Evolutionary conservation across 257 asterid genomes (phyloP).

Genomic region (Scutellaria galericulata): DNA sequence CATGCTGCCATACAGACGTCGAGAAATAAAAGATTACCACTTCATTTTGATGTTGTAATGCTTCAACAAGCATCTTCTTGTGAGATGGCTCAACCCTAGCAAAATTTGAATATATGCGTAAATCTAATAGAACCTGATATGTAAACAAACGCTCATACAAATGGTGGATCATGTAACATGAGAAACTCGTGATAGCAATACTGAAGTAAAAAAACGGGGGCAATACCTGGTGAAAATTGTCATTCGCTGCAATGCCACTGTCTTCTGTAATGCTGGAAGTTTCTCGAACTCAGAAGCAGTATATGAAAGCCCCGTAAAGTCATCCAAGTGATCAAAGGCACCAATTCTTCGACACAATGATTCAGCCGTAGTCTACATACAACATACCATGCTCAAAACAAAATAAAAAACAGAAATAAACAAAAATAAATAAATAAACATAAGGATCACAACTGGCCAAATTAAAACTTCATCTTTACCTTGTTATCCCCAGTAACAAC

Average conservation of each 20-base stretch:
- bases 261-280: conserved; percentile 86
- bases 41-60: conserved; percentile 94
- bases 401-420: conserved; percentile 16
- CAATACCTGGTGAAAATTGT: conserved; percentile 78
- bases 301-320: conserved; percentile 81
- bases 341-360: conserved; percentile 90
- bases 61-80: conserved; percentile 98
- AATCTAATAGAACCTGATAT: conserved; percentile 28
- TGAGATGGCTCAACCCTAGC: conserved; percentile 99
- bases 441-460: conserved; percentile 17
- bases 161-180: conserved; percentile 22
- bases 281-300: conserved; percentile 97
- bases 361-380: conserved; percentile 82
- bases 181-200: conserved; percentile 34
- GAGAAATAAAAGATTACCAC: conserved; percentile 63
- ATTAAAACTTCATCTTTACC: conserved; percentile 49
- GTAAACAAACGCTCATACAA: conserved; percentile 18
- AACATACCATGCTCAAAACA: conserved; percentile 30
- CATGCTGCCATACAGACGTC: conserved; percentile 14
- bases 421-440: conserved; percentile 22
- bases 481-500: conserved; percentile 99
- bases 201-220: conserved; percentile 11
- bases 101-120: conserved; percentile 32
- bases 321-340: conserved; percentile 82
- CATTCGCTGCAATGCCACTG: conserved; percentile 90